Conservation (phyloP, 139 green algal genomes). For the Trebouxia sp. region DNA sequence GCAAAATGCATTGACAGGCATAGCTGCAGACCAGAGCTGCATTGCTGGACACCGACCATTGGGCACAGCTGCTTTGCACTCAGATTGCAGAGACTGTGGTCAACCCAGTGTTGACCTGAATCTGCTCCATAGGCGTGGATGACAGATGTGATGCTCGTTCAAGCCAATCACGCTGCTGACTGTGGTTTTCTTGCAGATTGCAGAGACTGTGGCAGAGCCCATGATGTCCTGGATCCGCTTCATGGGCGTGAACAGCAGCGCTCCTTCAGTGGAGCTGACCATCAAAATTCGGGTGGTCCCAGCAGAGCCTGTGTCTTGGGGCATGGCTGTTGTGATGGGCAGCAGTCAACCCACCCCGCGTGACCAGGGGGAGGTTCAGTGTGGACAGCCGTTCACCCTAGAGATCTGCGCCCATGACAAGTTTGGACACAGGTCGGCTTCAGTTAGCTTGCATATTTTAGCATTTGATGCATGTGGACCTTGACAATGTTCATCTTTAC, state of each 20-base stretch:
- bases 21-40: too few relatives aligned
- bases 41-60: too few relatives aligned
- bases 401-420: conserved; percentile 62
- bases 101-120: too few relatives aligned
- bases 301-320: conserved; percentile 49
- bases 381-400: conserved; percentile 55
- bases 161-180: too few relatives aligned
- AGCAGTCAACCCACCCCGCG: conserved; percentile 31
- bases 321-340: conserved; percentile 45
- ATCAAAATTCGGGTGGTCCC: conserved; percentile 35
- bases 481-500: too few relatives aligned
- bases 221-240: conserved; percentile 28
- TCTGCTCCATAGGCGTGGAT: too few relatives aligned
- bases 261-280: background rate
- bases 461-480: too few relatives aligned
- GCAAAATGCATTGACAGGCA: too few relatives aligned
- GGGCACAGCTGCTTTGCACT: too few relatives aligned
- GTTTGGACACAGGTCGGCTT: conserved; percentile 58
- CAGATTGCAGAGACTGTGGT: too few relatives aligned
- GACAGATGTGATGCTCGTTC: too few relatives aligned
- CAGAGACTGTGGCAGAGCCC: background rate
- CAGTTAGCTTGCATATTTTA: too few relatives aligned
- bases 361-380: conserved; percentile 47
- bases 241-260: background rate
- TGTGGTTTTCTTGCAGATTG: background rate